These are phyloP conservation scores for Tetradesmus lagerheimii DNA, from an alignment of 139 green algal genomes.

Conservation along the genomic window DNA sequence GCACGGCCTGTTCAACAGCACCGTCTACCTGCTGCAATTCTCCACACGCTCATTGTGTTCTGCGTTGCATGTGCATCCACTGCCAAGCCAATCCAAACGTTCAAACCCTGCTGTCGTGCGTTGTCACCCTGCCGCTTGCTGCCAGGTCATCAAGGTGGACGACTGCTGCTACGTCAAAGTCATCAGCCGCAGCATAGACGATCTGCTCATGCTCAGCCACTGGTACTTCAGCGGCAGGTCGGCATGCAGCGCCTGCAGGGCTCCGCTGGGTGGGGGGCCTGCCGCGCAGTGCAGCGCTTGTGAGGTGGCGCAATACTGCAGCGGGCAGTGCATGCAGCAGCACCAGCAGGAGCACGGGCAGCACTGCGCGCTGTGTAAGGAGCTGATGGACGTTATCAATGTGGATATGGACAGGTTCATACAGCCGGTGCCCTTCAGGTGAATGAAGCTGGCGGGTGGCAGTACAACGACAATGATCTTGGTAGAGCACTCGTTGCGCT, in stretches of 20 bases:
- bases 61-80: no score
- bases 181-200: constrained; percentile 56
- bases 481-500: no score
- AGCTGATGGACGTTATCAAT: constrained; percentile 35
- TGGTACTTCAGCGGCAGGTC: constrained; percentile 45
- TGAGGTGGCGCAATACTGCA: constrained; percentile 59
- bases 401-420: constrained; percentile 49
- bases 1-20: no score
- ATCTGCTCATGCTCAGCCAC: constrained; percentile 56
- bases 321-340: constrained; percentile 34
- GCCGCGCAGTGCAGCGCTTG: constrained; percentile 49
- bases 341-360: constrained; percentile 16
- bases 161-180: constrained; percentile 51
- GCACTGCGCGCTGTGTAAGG: constrained; percentile 29
- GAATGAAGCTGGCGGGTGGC: neutral
- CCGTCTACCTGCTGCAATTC: no score
- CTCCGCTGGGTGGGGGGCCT: neutral
- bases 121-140: neutral
- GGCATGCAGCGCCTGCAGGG: constrained; percentile 48
- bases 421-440: constrained; percentile 43
- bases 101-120: no score
- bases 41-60: no score
- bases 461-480: neutral
- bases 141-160: constrained; percentile 48
- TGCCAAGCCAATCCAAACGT: no score